Percentiles rank a stretch among this genome's conserved stretches.
Evolutionary conservation across 2,329 filamentous ascomycete species (phyloP).

Genomic region (Trichoderma sp.): DNA sequence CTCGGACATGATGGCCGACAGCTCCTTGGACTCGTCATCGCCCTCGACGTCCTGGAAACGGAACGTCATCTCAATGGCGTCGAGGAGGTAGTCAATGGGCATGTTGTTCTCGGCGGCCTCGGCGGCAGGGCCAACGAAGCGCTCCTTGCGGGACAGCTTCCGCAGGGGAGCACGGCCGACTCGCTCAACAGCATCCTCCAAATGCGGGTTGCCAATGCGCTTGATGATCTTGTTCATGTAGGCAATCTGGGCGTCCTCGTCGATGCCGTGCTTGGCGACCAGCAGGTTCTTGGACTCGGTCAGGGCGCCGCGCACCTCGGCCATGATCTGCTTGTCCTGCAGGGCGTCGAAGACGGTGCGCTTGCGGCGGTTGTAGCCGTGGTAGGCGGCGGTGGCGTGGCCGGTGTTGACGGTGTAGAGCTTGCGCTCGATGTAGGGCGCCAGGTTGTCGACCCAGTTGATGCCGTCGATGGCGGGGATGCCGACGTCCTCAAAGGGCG

Average conservation of each 20-base stretch:
- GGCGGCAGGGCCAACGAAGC: slow-evolving; percentile 88
- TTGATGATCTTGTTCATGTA: slow-evolving; percentile 92
- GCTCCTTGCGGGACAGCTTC: slow-evolving; percentile 93
- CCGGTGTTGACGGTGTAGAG: slow-evolving; percentile 99
- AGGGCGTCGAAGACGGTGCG: slow-evolving; percentile 87
- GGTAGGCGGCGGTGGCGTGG: slow-evolving; percentile 94
- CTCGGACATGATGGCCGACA: slow-evolving; percentile 81
- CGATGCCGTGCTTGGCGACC: slow-evolving; percentile 81
- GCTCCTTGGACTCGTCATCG: slow-evolving; percentile 84
- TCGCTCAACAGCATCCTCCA: slow-evolving; percentile 91
- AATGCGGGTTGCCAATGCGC: slow-evolving; percentile 89
- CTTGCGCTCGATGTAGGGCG: slow-evolving; percentile 98
- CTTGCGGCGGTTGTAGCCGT: slow-evolving; percentile 85
- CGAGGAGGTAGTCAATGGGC: slow-evolving; percentile 72
- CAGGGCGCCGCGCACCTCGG: slow-evolving; percentile 76
- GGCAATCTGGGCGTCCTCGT: slow-evolving; percentile 70
- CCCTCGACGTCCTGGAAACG: slow-evolving; percentile 93
- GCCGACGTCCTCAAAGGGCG: slow-evolving; percentile 71
- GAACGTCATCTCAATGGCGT: slow-evolving; percentile 86
- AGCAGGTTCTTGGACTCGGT: slow-evolving; percentile 86
- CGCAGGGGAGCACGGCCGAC: slow-evolving; percentile 92
- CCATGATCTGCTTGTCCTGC: slow-evolving; percentile 75
- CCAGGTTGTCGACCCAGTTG: slow-evolving; percentile 88
- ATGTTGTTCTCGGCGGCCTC: slow-evolving; percentile 82
- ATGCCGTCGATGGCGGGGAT: slow-evolving; percentile 78